Evolutionary conservation across 2,329 filamentous ascomycete genomes (phyloP).

Genomic region (Ilyonectria mors-panacis): DNA sequence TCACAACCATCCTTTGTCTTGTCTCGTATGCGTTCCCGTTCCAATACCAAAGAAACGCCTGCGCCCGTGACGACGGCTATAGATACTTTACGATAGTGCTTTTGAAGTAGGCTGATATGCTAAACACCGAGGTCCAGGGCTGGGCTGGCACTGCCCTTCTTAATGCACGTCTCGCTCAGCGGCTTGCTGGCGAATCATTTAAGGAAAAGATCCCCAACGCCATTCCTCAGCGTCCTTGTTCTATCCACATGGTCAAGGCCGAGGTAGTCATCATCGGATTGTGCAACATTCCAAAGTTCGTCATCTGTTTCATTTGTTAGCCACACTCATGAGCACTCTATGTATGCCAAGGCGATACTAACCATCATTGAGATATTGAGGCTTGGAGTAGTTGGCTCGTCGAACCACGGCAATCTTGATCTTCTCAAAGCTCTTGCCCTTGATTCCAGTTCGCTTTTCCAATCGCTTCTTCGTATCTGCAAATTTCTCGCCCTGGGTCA

Average conservation of each 20-base stretch:
- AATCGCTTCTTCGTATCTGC: slow-evolving; percentile 94
- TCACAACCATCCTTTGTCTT: slow-evolving; percentile 21
- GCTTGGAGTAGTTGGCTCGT: slow-evolving; percentile 80
- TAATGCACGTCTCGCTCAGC: slow-evolving; percentile 18
- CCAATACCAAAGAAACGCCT: slow-evolving; percentile 29
- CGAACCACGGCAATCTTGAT: slow-evolving; percentile 93
- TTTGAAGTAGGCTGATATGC: slow-evolving; percentile 26
- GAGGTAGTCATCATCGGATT: slow-evolving; percentile 72
- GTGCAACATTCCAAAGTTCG: slow-evolving; percentile 67
- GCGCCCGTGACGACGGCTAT: slow-evolving; percentile 27
- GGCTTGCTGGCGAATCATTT: slow-evolving; percentile 49
- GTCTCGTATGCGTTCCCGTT: slow-evolving; percentile 28
- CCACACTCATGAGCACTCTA: background rate
- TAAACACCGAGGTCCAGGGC: slow-evolving; percentile 28
- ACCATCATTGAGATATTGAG: slow-evolving; percentile 91
- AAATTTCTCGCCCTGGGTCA: slow-evolving; percentile 81
- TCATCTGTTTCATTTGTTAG: slow-evolving; percentile 64
- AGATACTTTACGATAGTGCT: slow-evolving; percentile 30
- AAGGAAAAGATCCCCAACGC: slow-evolving; percentile 75
- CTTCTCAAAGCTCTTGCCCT: slow-evolving; percentile 98
- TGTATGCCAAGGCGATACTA: slow-evolving; percentile 7
- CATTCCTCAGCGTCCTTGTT: slow-evolving; percentile 70
- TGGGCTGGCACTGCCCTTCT: slow-evolving; percentile 15
- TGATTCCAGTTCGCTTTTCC: slow-evolving; percentile 92
- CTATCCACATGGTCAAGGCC: slow-evolving; percentile 78